These are phyloP conservation scores for Nicotiana sylvestris DNA, from an alignment of 257 asterid genomes.

Conservation along the genomic window DNA sequence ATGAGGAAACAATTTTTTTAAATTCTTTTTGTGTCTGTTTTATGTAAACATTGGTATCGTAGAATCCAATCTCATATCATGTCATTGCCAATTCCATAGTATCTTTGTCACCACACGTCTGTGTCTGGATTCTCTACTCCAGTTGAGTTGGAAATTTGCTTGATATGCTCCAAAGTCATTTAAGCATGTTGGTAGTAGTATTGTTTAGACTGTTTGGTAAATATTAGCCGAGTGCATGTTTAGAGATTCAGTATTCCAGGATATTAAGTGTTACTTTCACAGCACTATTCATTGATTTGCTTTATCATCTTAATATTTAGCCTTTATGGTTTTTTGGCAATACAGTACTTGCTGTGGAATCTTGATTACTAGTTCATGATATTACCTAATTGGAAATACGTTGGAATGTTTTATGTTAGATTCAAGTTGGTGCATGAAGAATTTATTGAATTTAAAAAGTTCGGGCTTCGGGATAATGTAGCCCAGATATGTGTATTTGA, in stretches of 20 bases:
- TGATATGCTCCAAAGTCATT: slow-evolving; percentile 4
- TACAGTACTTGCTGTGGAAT: not conserved
- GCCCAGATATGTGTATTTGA: slow-evolving; percentile 94
- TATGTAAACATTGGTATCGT: not conserved
- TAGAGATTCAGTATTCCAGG: not conserved
- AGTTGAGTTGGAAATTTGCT: not conserved
- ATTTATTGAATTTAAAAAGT: slow-evolving; percentile 66
- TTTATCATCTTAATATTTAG: not conserved
- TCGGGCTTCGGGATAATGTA: slow-evolving; percentile 91
- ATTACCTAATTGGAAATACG: not conserved
- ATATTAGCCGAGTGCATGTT: not conserved
- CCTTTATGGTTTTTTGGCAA: not conserved
- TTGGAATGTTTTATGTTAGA: slow-evolving; percentile 34
- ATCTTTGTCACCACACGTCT: not conserved
- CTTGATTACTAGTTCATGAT: not conserved
- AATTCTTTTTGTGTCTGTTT: not conserved
- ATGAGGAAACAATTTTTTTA: not conserved
- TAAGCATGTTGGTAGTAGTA: not conserved
- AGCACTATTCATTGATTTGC: not conserved
- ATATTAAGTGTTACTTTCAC: not conserved
- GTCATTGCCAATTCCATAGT: not conserved
- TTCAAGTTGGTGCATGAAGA: slow-evolving; percentile 91
- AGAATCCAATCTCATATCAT: slow-evolving; percentile 2
- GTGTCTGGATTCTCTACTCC: not conserved
- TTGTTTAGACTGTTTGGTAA: not conserved